A percentile compares a stretch with the other conserved stretches of the same genome.
phyloP scores from a whole-genome alignment of 306 rosid genomes.

The Sechiopsis laciniata region DNA sequence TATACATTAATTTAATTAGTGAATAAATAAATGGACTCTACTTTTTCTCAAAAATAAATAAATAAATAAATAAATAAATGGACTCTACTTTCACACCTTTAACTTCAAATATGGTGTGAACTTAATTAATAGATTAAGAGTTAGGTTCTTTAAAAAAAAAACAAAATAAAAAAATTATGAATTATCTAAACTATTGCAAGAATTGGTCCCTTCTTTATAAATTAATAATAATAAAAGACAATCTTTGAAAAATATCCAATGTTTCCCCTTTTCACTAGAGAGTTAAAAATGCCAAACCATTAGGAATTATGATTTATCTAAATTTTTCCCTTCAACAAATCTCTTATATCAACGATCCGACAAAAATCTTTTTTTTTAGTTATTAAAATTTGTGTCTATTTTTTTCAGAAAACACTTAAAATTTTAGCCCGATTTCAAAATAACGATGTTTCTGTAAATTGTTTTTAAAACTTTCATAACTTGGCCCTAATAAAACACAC shows the following conservation, averaged over 20 bases:
- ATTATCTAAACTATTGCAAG: conserved; percentile 7
- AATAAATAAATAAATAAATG: conserved; percentile 12
- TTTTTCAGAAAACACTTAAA: no score
- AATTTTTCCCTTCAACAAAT: neutral
- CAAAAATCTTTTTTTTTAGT: no score
- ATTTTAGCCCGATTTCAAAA: no score
- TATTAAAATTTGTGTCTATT: no score
- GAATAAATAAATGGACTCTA: conserved; percentile 8
- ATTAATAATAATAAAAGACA: neutral
- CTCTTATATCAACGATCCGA: neutral
- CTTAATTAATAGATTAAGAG: neutral
- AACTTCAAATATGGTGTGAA: neutral
- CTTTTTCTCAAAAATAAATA: no score
- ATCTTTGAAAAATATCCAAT: neutral
- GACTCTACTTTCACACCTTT: neutral
- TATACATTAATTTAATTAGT: conserved; percentile 1
- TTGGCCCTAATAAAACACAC: no score
- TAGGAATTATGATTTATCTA: neutral
- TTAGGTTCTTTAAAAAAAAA: neutral
- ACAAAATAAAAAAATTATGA: neutral
- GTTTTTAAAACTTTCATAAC: no score
- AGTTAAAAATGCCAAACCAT: neutral
- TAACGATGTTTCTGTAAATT: no score
- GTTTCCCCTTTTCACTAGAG: neutral
- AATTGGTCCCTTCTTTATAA: neutral